These are phyloP conservation scores for Phytopythium kandeliae DNA, from an alignment of 352 stramenopile species.

Conservation along the genomic window DNA sequence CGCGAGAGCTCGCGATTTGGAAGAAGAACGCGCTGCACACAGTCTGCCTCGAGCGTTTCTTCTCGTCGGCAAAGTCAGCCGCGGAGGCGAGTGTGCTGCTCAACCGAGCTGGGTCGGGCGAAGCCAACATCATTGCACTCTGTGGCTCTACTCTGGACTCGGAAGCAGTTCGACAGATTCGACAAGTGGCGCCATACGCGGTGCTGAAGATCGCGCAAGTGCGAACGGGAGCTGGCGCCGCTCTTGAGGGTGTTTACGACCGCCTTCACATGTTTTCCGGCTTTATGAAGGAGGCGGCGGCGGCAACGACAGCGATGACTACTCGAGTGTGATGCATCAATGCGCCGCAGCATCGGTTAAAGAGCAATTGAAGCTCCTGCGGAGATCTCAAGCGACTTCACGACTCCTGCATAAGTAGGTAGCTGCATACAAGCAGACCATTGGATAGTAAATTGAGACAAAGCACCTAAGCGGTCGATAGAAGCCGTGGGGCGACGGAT, in stretches of 20 bases:
- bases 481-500: too few species aligned
- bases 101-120: neutral
- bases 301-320: neutral
- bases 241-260: constrained; percentile 25
- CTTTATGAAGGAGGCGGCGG: constrained; percentile 21
- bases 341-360: too few species aligned
- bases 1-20: constrained; percentile 34
- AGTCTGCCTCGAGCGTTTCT: constrained; percentile 28
- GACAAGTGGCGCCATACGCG: constrained; percentile 27
- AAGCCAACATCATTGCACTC: constrained; percentile 20
- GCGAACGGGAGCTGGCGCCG: constrained; percentile 2
- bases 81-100: constrained; percentile 6
- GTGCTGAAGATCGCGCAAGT: constrained; percentile 34
- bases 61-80: constrained; percentile 1
- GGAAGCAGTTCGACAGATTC: constrained; percentile 14
- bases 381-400: too few species aligned
- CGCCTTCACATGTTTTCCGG: constrained; percentile 23
- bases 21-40: constrained; percentile 43
- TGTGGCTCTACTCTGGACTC: constrained; percentile 29
- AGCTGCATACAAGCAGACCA: too few species aligned
- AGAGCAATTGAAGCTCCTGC: too few species aligned
- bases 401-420: too few species aligned
- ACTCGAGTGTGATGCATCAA: neutral
- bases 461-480: too few species aligned
- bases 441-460: too few species aligned